Evolutionary conservation across 2,329 filamentous ascomycete genomes (phyloP).

Genomic region (Trichoderma atroviride): DNA sequence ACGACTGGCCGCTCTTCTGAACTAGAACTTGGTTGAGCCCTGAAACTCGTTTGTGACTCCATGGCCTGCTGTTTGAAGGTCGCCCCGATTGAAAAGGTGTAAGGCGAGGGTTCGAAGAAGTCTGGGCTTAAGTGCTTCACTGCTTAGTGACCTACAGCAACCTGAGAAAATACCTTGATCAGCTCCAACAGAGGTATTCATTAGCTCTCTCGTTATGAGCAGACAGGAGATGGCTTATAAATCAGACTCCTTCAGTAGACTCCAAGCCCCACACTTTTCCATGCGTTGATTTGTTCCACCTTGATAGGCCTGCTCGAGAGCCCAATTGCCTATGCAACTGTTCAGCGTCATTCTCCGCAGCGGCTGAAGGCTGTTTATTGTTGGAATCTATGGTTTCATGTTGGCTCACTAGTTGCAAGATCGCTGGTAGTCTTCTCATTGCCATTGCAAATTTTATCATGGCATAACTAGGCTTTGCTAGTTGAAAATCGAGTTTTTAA

Average conservation of each 20-base stretch:
- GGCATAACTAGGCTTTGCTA: too few species aligned
- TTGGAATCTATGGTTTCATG: not conserved
- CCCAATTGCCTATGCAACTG: not conserved
- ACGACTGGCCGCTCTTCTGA: slow-evolving; percentile 11
- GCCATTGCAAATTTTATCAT: not conserved
- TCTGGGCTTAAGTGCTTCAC: not conserved
- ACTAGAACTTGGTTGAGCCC: not conserved
- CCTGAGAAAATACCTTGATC: not conserved
- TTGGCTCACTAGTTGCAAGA: not conserved
- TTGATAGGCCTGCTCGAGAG: not conserved
- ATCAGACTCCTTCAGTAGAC: slow-evolving; percentile 7
- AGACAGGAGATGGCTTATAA: slow-evolving; percentile 2
- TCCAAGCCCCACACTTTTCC: not conserved
- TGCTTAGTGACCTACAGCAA: not conserved
- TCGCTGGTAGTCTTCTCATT: not conserved
- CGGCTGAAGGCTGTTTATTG: not conserved
- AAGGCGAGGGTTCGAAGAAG: not conserved
- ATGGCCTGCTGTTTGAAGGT: not conserved
- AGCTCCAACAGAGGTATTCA: not conserved
- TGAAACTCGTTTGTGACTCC: not conserved
- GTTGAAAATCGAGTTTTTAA: too few species aligned
- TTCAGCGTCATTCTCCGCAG: not conserved
- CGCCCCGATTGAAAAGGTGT: not conserved
- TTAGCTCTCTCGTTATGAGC: not conserved
- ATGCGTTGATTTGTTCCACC: not conserved